Evolutionary conservation across 2,329 filamentous ascomycete species (phyloP).

Genomic region (Acarospora socialis): DNA sequence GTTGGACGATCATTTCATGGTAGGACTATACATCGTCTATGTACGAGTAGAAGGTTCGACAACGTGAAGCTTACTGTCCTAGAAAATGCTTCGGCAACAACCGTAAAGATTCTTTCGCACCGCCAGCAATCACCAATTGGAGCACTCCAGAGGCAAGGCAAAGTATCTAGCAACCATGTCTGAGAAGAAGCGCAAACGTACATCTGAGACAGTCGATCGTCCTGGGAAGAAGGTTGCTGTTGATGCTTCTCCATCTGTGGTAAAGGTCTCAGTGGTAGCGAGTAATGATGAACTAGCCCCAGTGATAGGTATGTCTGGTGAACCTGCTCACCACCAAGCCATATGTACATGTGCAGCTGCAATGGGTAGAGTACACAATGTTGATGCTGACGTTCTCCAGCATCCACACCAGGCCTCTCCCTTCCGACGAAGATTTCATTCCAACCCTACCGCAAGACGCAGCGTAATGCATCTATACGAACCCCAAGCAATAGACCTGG

Average conservation of each 20-base stretch:
- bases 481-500: too few relatives aligned
- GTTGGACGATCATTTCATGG: too few relatives aligned
- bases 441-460: conserved; percentile 33
- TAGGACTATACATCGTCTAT: too few relatives aligned
- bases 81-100: too few relatives aligned
- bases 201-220: conserved; percentile 27
- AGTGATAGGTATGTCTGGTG: conserved; percentile 33
- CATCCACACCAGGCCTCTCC: conserved; percentile 29
- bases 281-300: conserved; percentile 35
- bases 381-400: conserved; percentile 16
- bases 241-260: conserved; percentile 23
- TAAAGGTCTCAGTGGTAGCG: conserved; percentile 32
- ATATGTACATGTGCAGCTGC: too few relatives aligned
- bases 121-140: too few relatives aligned
- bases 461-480: too few relatives aligned
- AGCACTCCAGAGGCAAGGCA: too few relatives aligned
- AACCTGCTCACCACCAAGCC: too few relatives aligned
- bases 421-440: conserved; percentile 29
- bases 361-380: conserved; percentile 1
- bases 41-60: too few relatives aligned
- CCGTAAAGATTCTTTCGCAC: too few relatives aligned
- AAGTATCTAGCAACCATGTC: conserved; percentile 8
- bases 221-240: conserved; percentile 36
- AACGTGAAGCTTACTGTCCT: too few relatives aligned
- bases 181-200: conserved; percentile 39